phyloP scores from a whole-genome alignment of 202 grass and related monocot genomes.

The Setaria viridis region DNA sequence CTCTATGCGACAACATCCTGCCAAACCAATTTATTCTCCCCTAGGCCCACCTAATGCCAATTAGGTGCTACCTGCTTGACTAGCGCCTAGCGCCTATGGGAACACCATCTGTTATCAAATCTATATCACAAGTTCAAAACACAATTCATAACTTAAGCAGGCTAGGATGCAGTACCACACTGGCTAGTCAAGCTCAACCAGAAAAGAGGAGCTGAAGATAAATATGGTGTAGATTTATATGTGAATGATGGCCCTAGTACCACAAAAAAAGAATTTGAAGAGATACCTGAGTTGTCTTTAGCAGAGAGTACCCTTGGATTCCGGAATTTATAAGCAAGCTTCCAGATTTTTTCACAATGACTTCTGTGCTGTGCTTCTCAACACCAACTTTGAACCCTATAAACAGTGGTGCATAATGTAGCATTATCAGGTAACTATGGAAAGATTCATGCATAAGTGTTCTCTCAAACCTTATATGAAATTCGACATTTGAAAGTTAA shows the following conservation, averaged over 20 bases:
- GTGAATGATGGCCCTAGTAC: neutral
- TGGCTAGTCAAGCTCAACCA: neutral
- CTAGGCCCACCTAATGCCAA: neutral
- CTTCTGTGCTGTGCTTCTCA: slow-evolving; percentile 83
- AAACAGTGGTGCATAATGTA: slow-evolving; percentile 33
- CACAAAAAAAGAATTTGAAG: neutral
- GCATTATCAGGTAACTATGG: neutral
- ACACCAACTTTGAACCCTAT: slow-evolving; percentile 89
- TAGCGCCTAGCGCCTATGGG: neutral
- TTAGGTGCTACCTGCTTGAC: neutral
- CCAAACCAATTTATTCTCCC: neutral
- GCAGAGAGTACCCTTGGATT: slow-evolving; percentile 75
- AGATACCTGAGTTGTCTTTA: slow-evolving; percentile 94
- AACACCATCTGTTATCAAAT: neutral
- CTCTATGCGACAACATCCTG: neutral
- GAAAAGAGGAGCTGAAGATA: slow-evolving; percentile 1
- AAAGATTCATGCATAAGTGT: neutral
- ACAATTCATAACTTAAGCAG: neutral
- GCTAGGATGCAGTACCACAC: neutral
- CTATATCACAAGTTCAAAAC: neutral
- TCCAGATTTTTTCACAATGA: slow-evolving; percentile 75
- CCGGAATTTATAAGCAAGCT: slow-evolving; percentile 76
- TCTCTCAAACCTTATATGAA: neutral
- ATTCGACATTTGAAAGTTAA: neutral
- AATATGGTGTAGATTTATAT: slow-evolving; percentile 15